These are phyloP conservation scores for Serendipita sp. DNA, from an alignment of 768 basidiomycete species.

Conservation along the genomic window DNA sequence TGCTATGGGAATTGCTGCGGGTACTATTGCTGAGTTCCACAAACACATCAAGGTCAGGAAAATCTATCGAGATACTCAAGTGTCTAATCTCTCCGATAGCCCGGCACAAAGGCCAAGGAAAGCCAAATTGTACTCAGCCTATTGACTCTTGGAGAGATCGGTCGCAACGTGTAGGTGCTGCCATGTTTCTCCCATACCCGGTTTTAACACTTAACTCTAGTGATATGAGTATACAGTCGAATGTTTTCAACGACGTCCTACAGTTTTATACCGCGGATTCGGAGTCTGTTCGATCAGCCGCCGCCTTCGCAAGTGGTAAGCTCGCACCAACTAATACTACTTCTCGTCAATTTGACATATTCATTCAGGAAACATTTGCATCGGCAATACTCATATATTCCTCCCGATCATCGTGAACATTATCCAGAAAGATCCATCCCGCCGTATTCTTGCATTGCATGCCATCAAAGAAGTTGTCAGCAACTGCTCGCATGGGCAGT, in stretches of 20 bases:
- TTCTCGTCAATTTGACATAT: neutral
- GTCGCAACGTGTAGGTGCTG: conserved; percentile 60
- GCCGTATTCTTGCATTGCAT: conserved; percentile 72
- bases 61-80: neutral
- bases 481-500: conserved; percentile 68
- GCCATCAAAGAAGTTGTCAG: conserved; percentile 93
- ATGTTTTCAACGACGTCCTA: conserved; percentile 62
- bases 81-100: conserved; percentile 3
- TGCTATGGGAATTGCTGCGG: conserved; percentile 55
- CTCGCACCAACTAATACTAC: neutral
- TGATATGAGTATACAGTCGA: conserved; percentile 68
- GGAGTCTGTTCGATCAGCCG: conserved; percentile 78
- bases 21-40: conserved; percentile 70
- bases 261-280: conserved; percentile 59
- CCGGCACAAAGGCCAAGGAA: conserved; percentile 30
- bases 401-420: conserved; percentile 71
- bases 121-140: conserved; percentile 65
- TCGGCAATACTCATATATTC: conserved; percentile 79
- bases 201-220: conserved; percentile 25
- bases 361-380: conserved; percentile 72
- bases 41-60: conserved; percentile 58
- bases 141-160: conserved; percentile 82
- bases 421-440: conserved; percentile 56
- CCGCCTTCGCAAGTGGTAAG: conserved; percentile 83
- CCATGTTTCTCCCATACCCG: conserved; percentile 1